Percentiles rank a stretch among this genome's conserved stretches.
Evolutionary conservation across 1,284 basidiomycete species (phyloP).

Genomic region (Trichosporon ovoides): DNA sequence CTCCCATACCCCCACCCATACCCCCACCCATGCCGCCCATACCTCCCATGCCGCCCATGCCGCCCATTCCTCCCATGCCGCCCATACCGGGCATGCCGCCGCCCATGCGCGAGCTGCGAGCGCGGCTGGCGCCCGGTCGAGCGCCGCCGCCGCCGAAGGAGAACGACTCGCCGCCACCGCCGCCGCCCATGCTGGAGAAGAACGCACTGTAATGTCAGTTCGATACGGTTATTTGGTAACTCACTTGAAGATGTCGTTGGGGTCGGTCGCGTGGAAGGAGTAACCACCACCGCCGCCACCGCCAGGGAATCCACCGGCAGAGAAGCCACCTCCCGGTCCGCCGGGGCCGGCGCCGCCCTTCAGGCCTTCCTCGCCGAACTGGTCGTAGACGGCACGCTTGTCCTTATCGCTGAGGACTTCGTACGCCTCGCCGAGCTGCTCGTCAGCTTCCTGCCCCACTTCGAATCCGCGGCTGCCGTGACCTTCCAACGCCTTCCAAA

Average conservation of each 20-base stretch:
- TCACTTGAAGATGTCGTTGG: slow-evolving; percentile 85
- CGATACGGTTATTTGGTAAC: slow-evolving; percentile 47
- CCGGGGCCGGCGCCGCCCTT: slow-evolving; percentile 55
- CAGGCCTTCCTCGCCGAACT: slow-evolving; percentile 92
- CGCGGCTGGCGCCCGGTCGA: slow-evolving; percentile 22
- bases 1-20: no score
- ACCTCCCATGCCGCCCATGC: slow-evolving; percentile 51
- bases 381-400: slow-evolving; percentile 89
- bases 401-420: slow-evolving; percentile 87
- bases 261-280: slow-evolving; percentile 72
- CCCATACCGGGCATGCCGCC: slow-evolving; percentile 25
- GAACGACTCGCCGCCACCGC: slow-evolving; percentile 38
- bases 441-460: neutral
- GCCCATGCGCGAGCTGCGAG: slow-evolving; percentile 27
- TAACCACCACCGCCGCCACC: slow-evolving; percentile 46
- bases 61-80: slow-evolving; percentile 52
- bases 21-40: slow-evolving; percentile 50
- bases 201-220: slow-evolving; percentile 58
- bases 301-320: slow-evolving; percentile 53
- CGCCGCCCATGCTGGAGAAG: slow-evolving; percentile 51
- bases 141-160: slow-evolving; percentile 32
- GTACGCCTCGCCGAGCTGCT: slow-evolving; percentile 86
- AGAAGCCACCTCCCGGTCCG: slow-evolving; percentile 51
- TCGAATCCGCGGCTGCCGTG: neutral
- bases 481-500: neutral